Evolutionary conservation across 306 rosid genomes (phyloP).

Genomic region (Acacia melanoxylon): DNA sequence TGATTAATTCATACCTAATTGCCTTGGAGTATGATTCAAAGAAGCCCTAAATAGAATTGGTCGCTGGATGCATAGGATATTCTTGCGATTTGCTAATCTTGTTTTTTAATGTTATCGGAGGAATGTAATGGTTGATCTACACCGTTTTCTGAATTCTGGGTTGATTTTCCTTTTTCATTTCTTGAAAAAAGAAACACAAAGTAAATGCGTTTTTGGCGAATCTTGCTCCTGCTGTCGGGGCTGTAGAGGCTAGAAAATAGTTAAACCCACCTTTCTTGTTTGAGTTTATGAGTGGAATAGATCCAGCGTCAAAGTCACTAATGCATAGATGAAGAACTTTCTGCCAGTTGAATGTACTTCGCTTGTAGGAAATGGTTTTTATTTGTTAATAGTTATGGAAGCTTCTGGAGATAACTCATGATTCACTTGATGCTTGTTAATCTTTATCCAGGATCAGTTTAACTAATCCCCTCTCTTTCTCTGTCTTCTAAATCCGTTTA

Average conservation of each 20-base stretch:
- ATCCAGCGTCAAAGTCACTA: background rate
- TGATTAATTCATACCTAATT: slow-evolving; percentile 12
- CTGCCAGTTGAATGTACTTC: background rate
- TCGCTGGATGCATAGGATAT: background rate
- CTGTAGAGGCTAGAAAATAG: slow-evolving; percentile 4
- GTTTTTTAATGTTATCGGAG: background rate
- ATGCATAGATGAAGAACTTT: slow-evolving; percentile 13
- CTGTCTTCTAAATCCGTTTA: background rate
- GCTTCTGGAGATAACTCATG: slow-evolving; percentile 10
- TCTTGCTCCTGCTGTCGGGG: slow-evolving; percentile 7
- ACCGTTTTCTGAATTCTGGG: slow-evolving; percentile 8
- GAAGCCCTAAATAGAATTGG: slow-evolving; percentile 20
- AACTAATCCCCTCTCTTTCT: background rate
- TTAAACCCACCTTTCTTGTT: slow-evolving; percentile 8
- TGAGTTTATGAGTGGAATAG: slow-evolving; percentile 1
- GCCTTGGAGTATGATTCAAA: slow-evolving; percentile 7
- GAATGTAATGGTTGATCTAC: slow-evolving; percentile 35
- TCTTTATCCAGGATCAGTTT: background rate
- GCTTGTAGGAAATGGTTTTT: background rate
- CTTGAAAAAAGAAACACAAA: background rate
- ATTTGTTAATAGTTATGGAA: slow-evolving; percentile 16
- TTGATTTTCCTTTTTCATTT: background rate
- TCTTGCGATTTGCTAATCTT: background rate
- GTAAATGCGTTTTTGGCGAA: slow-evolving; percentile 16
- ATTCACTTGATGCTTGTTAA: slow-evolving; percentile 13